phyloP scores from a whole-genome alignment of 208 protist genomes.

The Crithidia brevicula region DNA sequence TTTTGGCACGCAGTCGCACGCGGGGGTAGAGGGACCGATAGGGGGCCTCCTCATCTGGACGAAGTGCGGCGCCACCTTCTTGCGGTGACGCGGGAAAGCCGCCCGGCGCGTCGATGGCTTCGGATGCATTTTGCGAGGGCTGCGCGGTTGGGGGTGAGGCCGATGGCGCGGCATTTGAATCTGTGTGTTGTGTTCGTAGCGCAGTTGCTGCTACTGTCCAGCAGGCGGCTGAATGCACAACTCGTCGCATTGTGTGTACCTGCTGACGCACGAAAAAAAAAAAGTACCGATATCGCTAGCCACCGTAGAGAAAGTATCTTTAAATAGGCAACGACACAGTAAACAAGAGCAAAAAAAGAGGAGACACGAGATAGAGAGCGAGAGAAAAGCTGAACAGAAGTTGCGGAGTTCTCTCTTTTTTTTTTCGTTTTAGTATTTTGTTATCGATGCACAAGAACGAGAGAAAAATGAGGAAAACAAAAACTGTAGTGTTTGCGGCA shows the following conservation, averaged over 20 bases:
- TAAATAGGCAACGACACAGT: no score
- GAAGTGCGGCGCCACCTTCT: neutral
- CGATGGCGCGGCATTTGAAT: neutral
- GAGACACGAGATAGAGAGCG: no score
- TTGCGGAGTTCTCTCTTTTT: no score
- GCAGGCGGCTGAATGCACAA: conserved; percentile 1
- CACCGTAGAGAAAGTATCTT: no score
- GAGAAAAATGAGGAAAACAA: neutral
- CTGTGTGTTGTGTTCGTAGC: conserved; percentile 12
- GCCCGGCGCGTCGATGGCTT: neutral
- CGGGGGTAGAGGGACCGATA: conserved; percentile 38
- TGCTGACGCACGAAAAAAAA: no score
- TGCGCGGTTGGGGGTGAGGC: neutral
- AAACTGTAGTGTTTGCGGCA: no score
- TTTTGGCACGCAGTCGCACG: conserved; percentile 39
- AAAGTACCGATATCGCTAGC: no score
- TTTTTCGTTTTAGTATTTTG: no score
- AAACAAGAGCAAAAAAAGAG: no score
- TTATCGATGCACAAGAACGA: no score
- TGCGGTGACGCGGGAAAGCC: neutral
- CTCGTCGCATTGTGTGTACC: conserved; percentile 20
- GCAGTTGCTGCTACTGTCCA: neutral
- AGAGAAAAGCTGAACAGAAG: neutral
- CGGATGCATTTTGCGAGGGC: neutral
- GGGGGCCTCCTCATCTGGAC: neutral